A percentile compares a stretch with the other conserved stretches of the same genome.
Evolutionary conservation across 768 basidiomycete species (phyloP).

Genomic region (Rhodotorula toruloides): DNA sequence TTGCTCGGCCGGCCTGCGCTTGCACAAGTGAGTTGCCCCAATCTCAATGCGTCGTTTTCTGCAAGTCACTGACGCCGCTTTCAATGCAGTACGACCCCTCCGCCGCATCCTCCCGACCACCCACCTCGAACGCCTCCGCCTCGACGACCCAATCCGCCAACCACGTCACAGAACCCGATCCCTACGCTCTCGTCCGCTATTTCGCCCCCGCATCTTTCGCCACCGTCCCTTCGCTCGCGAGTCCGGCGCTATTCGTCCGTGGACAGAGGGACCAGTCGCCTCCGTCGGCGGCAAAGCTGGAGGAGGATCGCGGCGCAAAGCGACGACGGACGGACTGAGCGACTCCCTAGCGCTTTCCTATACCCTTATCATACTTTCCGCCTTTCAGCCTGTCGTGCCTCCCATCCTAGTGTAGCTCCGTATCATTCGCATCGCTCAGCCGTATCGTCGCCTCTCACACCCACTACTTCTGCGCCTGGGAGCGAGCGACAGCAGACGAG

Average conservation of each 20-base stretch:
- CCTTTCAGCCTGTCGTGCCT: too few species aligned
- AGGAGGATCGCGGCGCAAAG: neutral
- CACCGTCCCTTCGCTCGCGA: neutral
- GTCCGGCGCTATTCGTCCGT: neutral
- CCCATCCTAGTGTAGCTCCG: too few species aligned
- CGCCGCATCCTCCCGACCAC: neutral
- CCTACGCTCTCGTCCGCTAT: slow-evolving; percentile 11
- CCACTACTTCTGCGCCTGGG: too few species aligned
- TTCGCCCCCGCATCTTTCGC: neutral
- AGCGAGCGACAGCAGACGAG: too few species aligned
- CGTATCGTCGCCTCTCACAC: too few species aligned
- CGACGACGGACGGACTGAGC: neutral
- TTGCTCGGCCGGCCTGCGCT: slow-evolving; percentile 28
- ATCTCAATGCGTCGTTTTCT: neutral
- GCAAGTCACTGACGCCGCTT: neutral
- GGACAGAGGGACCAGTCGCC: neutral
- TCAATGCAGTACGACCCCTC: neutral
- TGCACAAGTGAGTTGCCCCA: slow-evolving; percentile 22
- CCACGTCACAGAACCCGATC: slow-evolving; percentile 4
- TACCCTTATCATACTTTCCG: too few species aligned
- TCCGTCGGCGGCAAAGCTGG: neutral
- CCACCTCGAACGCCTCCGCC: neutral
- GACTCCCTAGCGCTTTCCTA: too few species aligned
- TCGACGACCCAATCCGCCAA: neutral
- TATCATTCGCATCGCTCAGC: too few species aligned